phyloP scores from a whole-genome alignment of 2,329 filamentous ascomycete species.

The Diplodia mutila region DNA sequence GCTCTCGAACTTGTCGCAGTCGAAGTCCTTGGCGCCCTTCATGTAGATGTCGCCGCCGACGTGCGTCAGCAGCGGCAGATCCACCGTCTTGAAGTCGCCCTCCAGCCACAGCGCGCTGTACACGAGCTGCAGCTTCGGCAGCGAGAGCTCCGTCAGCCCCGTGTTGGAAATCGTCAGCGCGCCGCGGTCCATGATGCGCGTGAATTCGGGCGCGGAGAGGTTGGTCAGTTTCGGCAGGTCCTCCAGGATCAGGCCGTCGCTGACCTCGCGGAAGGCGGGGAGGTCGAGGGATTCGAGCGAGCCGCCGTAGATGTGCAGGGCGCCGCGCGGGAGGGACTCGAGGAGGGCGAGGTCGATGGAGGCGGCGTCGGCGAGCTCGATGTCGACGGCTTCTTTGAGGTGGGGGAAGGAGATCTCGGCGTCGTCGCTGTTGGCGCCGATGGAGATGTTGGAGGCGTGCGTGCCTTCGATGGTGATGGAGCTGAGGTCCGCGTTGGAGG shows the following conservation, averaged over 20 bases:
- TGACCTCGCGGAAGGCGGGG: neutral
- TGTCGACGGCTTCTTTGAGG: slow-evolving; percentile 15
- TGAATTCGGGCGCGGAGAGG: slow-evolving; percentile 3
- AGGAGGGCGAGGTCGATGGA: neutral
- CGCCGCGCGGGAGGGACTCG: slow-evolving; percentile 6
- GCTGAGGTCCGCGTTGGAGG: neutral
- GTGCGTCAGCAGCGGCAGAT: slow-evolving; percentile 1
- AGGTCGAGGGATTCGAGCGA: neutral
- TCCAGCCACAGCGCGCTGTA: slow-evolving; percentile 3
- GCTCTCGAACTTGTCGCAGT: neutral
- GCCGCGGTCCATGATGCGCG: slow-evolving; percentile 13
- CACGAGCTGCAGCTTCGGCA: slow-evolving; percentile 7
- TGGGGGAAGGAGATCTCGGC: slow-evolving; percentile 2
- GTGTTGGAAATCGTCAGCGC: slow-evolving; percentile 6
- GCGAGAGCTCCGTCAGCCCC: slow-evolving; percentile 1
- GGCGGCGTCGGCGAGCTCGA: slow-evolving; percentile 5
- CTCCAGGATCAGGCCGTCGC: neutral
- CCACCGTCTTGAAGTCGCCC: slow-evolving; percentile 7
- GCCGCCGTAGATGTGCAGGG: slow-evolving; percentile 5
- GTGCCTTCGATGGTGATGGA: slow-evolving; percentile 9
- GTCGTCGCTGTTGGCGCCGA: slow-evolving; percentile 6
- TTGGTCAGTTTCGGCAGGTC: slow-evolving; percentile 12
- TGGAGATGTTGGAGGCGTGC: slow-evolving; percentile 10
- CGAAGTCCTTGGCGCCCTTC: slow-evolving; percentile 6
- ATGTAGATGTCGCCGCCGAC: slow-evolving; percentile 11